Base-by-base conservation (phyloP, 2,329 filamentous ascomycete genomes). In the Chrysosporium queenslandicum region DNA sequence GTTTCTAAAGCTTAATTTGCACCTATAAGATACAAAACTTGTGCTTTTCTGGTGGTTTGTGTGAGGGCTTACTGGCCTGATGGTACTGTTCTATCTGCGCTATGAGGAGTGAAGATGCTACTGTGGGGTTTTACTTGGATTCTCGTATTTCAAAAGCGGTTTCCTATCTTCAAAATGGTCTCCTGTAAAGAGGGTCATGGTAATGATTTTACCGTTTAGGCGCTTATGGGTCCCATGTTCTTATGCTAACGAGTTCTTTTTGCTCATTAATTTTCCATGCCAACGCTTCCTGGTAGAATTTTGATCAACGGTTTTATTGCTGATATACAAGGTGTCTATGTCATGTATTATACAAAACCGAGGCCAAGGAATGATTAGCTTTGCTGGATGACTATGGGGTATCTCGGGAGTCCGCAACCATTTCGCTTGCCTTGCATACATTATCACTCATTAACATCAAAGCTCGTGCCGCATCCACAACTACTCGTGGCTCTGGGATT, bases 401-500 rank as follows among this genome's bases (percentile, higher is more conserved):
- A 29, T 29, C 9, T 29, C 27, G 27, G 16, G 16, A 16, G 20
- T 40, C n/a, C n/a, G n/a, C n/a, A n/a, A n/a, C 5, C 18, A 36
- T 39, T 8, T 20, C 36, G 6, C 20, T 39, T 21, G 18, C 14
- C 36, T n/a, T n/a, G n/a, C n/a, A n/a, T n/a, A n/a, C n/a, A n/a
- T n/a, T n/a, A n/a, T 55, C 51, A 57, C 34, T 54, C 51, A 20
- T 34, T 47, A 25, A 97, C 88, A 71, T 97, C 92, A 70, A 98
- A 98, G 66, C 91, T 97, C 14, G 91, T 96, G 6, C 92, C 92
- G 69, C 92, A 98, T 1, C 92, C 92, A 73, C 92, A 98, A 67
- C 87, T 95, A 70, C 90, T 97, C 53, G 86, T 88, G 3, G 92
- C 92, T 37, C 82, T 75, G 0, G 92, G 92, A 64, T 97, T 98